Evolutionary conservation across 495 filamentous ascomycete genomes (phyloP).

Genomic region (Aspergillus haitiensis): DNA sequence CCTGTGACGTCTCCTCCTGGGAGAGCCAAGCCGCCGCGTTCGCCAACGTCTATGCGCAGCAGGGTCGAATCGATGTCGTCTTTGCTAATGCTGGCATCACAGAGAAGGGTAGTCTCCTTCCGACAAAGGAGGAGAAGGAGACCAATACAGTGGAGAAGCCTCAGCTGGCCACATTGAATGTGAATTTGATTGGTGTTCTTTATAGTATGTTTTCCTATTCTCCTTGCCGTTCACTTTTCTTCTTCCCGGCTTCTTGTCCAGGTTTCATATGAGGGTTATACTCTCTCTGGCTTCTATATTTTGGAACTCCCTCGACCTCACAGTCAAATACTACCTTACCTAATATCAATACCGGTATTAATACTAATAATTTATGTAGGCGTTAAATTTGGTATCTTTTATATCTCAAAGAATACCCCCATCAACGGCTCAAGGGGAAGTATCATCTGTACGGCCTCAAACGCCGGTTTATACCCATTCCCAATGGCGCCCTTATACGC

Average conservation of each 20-base stretch:
- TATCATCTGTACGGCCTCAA: constrained; percentile 58
- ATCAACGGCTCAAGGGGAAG: constrained; percentile 35
- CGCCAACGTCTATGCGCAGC: constrained; percentile 37
- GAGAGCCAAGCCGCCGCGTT: constrained; percentile 47
- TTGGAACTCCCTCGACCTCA: background rate
- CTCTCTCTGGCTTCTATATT: background rate
- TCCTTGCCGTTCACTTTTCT: background rate
- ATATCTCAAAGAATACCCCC: constrained; percentile 49
- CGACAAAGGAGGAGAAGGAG: constrained; percentile 15
- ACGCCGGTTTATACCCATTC: constrained; percentile 57
- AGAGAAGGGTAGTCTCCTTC: constrained; percentile 42
- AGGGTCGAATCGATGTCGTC: constrained; percentile 49
- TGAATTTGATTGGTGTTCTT: constrained; percentile 50
- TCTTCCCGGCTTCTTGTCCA: background rate
- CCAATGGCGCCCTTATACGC: constrained; percentile 57
- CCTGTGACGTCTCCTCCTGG: constrained; percentile 52
- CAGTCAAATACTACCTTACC: too few relatives aligned
- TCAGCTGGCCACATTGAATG: constrained; percentile 41
- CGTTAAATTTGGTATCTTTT: constrained; percentile 51
- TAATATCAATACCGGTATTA: too few relatives aligned
- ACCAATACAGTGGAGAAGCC: constrained; percentile 38
- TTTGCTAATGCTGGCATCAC: constrained; percentile 58
- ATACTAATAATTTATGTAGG: constrained; percentile 27
- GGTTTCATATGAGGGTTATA: too few relatives aligned
- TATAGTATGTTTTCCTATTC: constrained; percentile 48